Conservation (phyloP, 2,329 filamentous ascomycete species). For the Endothia cerciana region DNA sequence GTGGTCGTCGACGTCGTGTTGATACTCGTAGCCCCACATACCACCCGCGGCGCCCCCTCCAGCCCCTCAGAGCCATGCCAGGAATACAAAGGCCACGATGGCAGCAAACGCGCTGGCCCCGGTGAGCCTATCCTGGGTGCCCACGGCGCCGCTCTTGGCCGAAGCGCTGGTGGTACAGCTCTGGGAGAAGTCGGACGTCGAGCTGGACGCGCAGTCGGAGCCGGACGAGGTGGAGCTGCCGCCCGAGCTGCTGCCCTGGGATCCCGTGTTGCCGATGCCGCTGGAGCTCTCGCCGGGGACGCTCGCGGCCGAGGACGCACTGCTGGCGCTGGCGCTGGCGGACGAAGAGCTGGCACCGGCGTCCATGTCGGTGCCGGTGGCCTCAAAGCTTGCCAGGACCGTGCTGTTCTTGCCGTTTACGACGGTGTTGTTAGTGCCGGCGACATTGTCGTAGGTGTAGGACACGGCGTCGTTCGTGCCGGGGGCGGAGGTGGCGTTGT, state of each 20-base stretch:
- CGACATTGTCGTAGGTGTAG: conserved; percentile 73
- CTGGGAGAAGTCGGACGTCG: conserved; percentile 37
- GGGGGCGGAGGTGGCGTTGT: conserved; percentile 62
- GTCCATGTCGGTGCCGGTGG: conserved; percentile 77
- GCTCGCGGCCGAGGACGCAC: conserved; percentile 30
- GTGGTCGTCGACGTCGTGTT: conserved; percentile 16
- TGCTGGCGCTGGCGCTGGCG: conserved; percentile 25
- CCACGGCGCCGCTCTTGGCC: conserved; percentile 37
- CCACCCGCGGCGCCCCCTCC: no score
- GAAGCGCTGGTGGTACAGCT: conserved; percentile 39
- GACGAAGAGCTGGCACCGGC: conserved; percentile 40
- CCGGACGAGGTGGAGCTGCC: conserved; percentile 22
- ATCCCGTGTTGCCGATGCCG: conserved; percentile 32
- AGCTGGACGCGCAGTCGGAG: conserved; percentile 37
- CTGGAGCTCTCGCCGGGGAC: conserved; percentile 37
- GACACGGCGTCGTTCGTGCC: conserved; percentile 71
- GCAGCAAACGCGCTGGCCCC: conserved; percentile 44
- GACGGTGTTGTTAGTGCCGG: conserved; percentile 76
- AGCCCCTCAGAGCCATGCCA: conserved; percentile 38
- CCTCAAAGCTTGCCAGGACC: conserved; percentile 76
- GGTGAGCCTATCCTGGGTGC: conserved; percentile 35
- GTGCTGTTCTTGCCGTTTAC: conserved; percentile 75
- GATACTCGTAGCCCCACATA: conserved; percentile 5
- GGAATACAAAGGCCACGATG: conserved; percentile 40
- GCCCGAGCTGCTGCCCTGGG: conserved; percentile 31